Evolutionary conservation across 139 green algal species (phyloP).

Genomic region (Auxenochlorella pyrenoidosa): DNA sequence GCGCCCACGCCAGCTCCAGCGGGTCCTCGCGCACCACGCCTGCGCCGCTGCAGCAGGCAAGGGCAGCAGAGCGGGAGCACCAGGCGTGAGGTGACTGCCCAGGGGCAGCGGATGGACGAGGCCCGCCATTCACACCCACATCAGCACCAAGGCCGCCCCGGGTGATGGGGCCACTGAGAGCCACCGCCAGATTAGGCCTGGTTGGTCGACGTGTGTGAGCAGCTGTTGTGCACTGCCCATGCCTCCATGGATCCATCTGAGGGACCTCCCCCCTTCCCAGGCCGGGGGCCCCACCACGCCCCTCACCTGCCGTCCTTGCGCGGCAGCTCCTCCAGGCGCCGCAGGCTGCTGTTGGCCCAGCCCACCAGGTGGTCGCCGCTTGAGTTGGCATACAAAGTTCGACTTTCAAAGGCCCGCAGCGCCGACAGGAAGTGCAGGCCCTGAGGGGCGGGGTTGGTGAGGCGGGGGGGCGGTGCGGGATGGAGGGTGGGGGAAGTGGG

Average conservation of each 20-base stretch:
- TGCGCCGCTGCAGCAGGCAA: background rate
- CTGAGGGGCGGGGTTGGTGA: background rate
- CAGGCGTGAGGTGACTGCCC: too few relatives aligned
- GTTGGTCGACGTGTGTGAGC: too few relatives aligned
- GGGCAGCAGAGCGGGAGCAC: background rate
- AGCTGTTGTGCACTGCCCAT: too few relatives aligned
- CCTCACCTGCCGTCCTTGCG: background rate
- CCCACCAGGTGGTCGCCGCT: conserved; percentile 82
- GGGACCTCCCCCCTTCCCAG: too few relatives aligned
- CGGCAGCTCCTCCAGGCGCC: conserved; percentile 69
- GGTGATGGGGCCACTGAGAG: too few relatives aligned
- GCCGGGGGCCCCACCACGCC: too few relatives aligned
- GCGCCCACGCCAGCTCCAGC: conserved; percentile 42
- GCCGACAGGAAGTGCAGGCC: conserved; percentile 70
- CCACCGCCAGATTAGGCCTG: too few relatives aligned
- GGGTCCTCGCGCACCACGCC: conserved; percentile 77
- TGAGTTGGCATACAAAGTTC: conserved; percentile 81
- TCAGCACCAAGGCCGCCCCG: too few relatives aligned
- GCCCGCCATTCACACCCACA: too few relatives aligned
- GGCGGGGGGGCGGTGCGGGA: background rate
- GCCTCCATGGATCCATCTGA: too few relatives aligned
- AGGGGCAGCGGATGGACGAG: too few relatives aligned
- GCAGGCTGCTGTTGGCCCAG: conserved; percentile 82
- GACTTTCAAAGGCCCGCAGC: conserved; percentile 68
- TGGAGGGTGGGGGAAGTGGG: too few relatives aligned